Base-by-base conservation (phyloP, 805 yeast species). In the Candida ipomoeae region DNA sequence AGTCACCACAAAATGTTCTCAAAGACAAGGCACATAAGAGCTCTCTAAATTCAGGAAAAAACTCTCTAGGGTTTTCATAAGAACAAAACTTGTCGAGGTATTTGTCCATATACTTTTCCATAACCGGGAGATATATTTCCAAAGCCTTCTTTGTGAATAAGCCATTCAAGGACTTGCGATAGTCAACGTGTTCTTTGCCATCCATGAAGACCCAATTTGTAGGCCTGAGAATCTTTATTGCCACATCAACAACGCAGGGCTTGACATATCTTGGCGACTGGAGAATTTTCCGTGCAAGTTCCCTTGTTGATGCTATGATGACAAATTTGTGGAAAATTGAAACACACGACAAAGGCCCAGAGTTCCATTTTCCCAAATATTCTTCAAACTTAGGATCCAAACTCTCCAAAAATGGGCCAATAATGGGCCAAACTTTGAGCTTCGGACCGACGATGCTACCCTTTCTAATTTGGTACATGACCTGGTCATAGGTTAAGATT, bases 231-330 rank as follows among this genome's bases (percentile, higher is more conserved):
- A 94, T 89, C 71, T 94, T 94, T 55, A 84, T 78, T 18, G 99
- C 99, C 48, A 90, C 98, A 66, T 94, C 99, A 56, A 94, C 99
- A 53, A 94, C 96, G 74, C 99, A 94, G 5, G 99, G 99, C 69
- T 90, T 90, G 54, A 90, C 97, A 64, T 79, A 94, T 44, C 82
- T 78, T 37, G 97, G 96, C 17, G 96, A 83, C 21, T 53, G 48
- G 29, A 58, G 50, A 26, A 58, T 56, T 31, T 58, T 58, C 20
- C 62, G 48, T 4, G 62, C 58, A 26, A 58, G 57, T 20, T 58
- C 62, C 20, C 60, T 47, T 23, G 59, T 50, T 6, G 56, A 52
- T 2, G 62, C 62, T 44, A 58, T 58, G 63, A 94, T 95, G 39
- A 94, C 99, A 64, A 92, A 92, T 73, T 94, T 94, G 77, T 94